Evolutionary conservation across 495 filamentous ascomycete species (phyloP), one percentile per base, ranked within the genome.

Genomic region (Poronia punctata): DNA sequence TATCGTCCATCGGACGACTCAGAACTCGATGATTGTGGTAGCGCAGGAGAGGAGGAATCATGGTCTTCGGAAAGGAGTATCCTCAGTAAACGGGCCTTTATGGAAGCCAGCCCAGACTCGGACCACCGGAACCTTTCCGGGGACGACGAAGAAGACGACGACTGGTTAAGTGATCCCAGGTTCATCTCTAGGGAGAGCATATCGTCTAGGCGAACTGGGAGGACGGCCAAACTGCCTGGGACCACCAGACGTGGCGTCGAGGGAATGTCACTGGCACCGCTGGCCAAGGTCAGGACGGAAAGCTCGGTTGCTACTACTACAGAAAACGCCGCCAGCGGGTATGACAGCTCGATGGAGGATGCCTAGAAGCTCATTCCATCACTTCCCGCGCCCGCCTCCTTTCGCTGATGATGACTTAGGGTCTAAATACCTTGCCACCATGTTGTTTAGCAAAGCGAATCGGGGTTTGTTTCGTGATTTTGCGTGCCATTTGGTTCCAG

Each of bases 301-400:
- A 69, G 68, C 34, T 68, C 62, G 14, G 66, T 50, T 17, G 67
- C 64, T 3, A 72, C 70, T 15, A 60, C 65, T 7, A n/a, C n/a
- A n/a, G 62, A 65, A 35, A 65, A 57, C 20, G 61, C 60, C 20
- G 57, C 46, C 25, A 72, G 66, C 44, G 64, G 59, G 4, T 65
- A 63, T 25, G 57, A 50, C 30, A 69, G 61, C 16, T 59, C 56
- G 11, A 46, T 62, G 37, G 62, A 67, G 32, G 64, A 67, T 19
- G 44, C 34, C 2, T 45, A 7, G 30, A 34, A 5, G 3, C 10
- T 28, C 14, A 7, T 24, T 29, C 17, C 12, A 19, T 23, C 15
- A 18, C 9, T 27, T 40, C 18, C 5, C 21, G 1, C 22, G 14
- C 12, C 5, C 14, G 8, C 10, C 19, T 24, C 8, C 8, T 25